Conservation (phyloP, 2,329 filamentous ascomycete species). For the Anthostomella pinea region DNA sequence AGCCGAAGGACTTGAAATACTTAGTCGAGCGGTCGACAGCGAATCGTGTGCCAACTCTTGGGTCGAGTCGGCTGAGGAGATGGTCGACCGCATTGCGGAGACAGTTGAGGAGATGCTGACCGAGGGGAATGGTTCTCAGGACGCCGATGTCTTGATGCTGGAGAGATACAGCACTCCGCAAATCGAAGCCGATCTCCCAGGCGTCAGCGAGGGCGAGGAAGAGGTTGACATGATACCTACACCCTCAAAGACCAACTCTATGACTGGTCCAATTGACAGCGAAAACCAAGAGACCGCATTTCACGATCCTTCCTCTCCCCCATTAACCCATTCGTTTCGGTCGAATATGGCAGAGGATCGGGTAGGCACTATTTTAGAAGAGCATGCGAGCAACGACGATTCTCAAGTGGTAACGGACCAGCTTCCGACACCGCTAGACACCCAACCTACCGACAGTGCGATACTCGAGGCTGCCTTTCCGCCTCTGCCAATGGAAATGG, state of each 20-base stretch:
- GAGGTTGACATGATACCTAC: constrained; percentile 13
- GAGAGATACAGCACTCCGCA: no score
- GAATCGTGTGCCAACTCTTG: constrained; percentile 14
- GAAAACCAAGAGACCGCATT: constrained; percentile 1
- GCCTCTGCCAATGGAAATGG: constrained; percentile 10
- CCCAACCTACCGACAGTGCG: constrained; percentile 15
- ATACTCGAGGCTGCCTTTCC: neutral
- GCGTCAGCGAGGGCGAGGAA: no score
- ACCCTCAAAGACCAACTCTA: constrained; percentile 4
- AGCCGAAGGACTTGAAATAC: constrained; percentile 29
- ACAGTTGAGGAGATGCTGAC: no score
- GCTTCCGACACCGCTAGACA: constrained; percentile 24
- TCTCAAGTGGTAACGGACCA: constrained; percentile 10
- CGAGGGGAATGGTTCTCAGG: no score
- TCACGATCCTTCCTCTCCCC: constrained; percentile 20
- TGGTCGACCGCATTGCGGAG: constrained; percentile 6
- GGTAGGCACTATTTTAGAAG: constrained; percentile 4
- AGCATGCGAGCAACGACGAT: constrained; percentile 5
- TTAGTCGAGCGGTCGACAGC: constrained; percentile 22
- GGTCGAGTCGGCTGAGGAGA: neutral
- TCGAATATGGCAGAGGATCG: constrained; percentile 9
- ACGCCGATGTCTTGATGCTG: constrained; percentile 2
- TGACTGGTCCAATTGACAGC: no score
- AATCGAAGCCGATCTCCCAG: no score
- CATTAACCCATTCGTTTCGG: constrained; percentile 22